phyloP scores from a whole-genome alignment of 192 early-diverging fungal species.

The Mortierella hygrophila region DNA sequence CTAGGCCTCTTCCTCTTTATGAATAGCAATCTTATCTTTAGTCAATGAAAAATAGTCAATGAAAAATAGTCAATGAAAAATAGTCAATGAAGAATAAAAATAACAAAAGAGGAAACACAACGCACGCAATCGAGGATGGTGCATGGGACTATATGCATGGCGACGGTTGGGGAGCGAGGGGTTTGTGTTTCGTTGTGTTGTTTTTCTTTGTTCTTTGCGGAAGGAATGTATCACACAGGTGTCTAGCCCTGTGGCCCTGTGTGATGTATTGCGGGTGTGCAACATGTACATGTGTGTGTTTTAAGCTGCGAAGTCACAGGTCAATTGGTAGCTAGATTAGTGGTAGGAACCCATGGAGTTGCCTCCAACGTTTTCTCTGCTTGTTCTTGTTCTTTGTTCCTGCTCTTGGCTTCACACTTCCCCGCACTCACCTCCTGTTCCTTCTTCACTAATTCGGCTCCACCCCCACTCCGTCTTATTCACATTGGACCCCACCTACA shows the following conservation, averaged over 20 bases:
- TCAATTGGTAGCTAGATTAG: neutral
- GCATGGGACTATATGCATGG: neutral
- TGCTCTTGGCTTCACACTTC: neutral
- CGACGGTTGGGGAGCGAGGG: neutral
- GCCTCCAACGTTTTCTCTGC: neutral
- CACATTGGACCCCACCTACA: neutral
- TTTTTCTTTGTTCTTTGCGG: neutral
- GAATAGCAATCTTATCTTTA: neutral
- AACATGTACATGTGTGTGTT: too few species aligned
- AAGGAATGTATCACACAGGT: too few species aligned
- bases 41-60: neutral
- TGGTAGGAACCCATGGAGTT: too few species aligned
- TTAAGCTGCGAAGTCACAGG: too few species aligned
- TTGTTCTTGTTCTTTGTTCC: neutral
- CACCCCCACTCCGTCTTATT: neutral
- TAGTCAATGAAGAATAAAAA: neutral
- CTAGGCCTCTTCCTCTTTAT: neutral
- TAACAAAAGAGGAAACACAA: neutral
- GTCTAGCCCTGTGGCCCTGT: too few species aligned
- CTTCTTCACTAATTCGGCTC: neutral
- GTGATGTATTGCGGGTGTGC: too few species aligned
- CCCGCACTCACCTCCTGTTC: too few species aligned
- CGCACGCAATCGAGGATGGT: neutral
- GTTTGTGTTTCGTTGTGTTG: neutral
- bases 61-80: too few species aligned